A percentile compares a stretch with the other conserved stretches of the same genome.
Conservation (phyloP, 768 basidiomycete genomes). For the Symmetrospora coprosmae region DNA sequence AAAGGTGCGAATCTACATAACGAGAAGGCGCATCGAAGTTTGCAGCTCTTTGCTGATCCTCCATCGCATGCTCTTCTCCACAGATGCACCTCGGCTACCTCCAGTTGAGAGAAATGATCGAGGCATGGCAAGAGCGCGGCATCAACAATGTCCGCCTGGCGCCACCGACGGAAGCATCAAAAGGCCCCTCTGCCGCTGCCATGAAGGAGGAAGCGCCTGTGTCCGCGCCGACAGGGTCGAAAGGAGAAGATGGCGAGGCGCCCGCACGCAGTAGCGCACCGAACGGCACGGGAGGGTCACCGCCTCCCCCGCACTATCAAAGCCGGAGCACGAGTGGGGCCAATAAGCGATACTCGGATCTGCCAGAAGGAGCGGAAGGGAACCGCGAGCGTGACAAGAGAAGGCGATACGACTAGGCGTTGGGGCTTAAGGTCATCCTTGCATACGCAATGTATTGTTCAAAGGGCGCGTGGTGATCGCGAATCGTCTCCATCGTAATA, state of each 20-base stretch:
- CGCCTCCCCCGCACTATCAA: background rate
- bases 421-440: too few species aligned
- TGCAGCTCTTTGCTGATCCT: background rate
- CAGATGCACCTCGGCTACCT: conserved; percentile 99
- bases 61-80: too few species aligned
- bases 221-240: too few species aligned
- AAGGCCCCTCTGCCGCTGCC: too few species aligned
- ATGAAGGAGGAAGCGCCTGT: too few species aligned
- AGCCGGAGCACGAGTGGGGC: conserved; percentile 6
- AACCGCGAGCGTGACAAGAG: conserved; percentile 26
- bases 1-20: conserved; percentile 52
- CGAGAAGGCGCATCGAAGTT: conserved; percentile 1
- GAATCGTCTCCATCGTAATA: too few species aligned
- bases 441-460: too few species aligned
- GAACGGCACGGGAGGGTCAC: background rate
- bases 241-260: background rate
- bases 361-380: background rate
- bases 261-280: too few species aligned
- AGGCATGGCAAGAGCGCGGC: conserved; percentile 45
- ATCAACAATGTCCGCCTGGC: conserved; percentile 5
- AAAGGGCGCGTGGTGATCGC: too few species aligned
- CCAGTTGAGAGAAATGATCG: conserved; percentile 84
- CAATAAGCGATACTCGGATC: conserved; percentile 5
- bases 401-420: conserved; percentile 24
- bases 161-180: too few species aligned